These are phyloP conservation scores for Cladobotryum protrusum DNA, from an alignment of 2,329 filamentous ascomycete species.

Conservation along the genomic window DNA sequence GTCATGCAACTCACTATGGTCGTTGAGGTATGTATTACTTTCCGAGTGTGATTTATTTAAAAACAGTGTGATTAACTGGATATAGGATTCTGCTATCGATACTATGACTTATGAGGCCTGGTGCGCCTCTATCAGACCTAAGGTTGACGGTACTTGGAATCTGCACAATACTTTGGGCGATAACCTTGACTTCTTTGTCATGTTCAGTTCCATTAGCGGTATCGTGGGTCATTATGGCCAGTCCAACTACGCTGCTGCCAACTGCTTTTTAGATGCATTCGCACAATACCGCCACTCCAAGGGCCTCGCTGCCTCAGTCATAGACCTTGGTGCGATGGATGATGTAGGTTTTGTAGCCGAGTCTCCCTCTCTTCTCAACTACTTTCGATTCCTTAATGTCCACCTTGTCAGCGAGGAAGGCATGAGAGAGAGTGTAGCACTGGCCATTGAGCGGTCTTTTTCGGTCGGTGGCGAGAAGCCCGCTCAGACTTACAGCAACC, in stretches of 20 bases:
- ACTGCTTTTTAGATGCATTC: conserved; percentile 33
- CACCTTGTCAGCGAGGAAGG: conserved; percentile 1
- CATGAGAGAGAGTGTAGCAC: conserved; percentile 1
- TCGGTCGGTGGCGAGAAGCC: background rate
- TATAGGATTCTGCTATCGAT: conserved; percentile 3
- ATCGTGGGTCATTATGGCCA: conserved; percentile 27
- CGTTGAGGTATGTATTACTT: conserved; percentile 7
- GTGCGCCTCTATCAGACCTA: conserved; percentile 18
- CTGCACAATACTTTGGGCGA: conserved; percentile 19
- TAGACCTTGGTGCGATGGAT: conserved; percentile 32
- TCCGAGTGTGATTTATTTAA: too few relatives aligned
- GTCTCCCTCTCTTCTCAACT: background rate
- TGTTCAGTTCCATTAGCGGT: conserved; percentile 26
- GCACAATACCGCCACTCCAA: conserved; percentile 26
- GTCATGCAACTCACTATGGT: conserved; percentile 34
- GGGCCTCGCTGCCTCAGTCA: conserved; percentile 15
- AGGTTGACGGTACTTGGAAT: conserved; percentile 29
- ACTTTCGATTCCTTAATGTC: background rate
- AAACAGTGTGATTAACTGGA: too few relatives aligned
- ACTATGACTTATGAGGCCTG: conserved; percentile 29
- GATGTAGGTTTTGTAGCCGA: conserved; percentile 30
- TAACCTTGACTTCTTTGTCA: conserved; percentile 29
- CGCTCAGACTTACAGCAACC: background rate
- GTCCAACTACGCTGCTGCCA: conserved; percentile 35
- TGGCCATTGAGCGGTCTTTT: conserved; percentile 1